A percentile compares a stretch with the other conserved stretches of the same genome.
phyloP scores from a whole-genome alignment of 345 rosid genomes.

The Rhizophora mangle region DNA sequence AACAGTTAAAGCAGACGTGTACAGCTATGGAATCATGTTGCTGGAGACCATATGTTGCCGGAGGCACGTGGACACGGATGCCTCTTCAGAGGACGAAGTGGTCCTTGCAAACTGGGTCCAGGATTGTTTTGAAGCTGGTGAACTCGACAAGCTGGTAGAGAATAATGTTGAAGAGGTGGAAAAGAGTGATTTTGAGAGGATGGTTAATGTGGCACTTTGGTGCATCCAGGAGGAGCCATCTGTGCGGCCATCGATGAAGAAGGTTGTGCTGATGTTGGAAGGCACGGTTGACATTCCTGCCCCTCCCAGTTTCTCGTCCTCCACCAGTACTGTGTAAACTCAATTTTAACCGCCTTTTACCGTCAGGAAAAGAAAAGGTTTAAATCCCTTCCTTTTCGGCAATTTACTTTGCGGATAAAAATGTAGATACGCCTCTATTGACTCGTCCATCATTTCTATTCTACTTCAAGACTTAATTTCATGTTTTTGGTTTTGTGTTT shows the following conservation, averaged over 20 bases:
- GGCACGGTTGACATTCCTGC: constrained; percentile 3
- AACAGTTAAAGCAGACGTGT: constrained; percentile 21
- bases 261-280: constrained; percentile 13
- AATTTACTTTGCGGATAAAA: no score
- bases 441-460: no score
- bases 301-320: neutral
- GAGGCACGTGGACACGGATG: constrained; percentile 10
- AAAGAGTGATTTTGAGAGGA: neutral
- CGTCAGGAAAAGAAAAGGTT: no score
- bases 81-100: constrained; percentile 9
- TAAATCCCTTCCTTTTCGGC: no score
- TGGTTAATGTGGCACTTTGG: constrained; percentile 12
- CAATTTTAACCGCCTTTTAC: no score
- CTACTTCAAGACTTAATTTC: no score
- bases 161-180: constrained; percentile 6
- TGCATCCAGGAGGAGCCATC: constrained; percentile 18
- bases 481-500: no score
- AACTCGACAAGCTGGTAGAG: constrained; percentile 18
- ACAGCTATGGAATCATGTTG: constrained; percentile 31
- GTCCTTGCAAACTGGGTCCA: constrained; percentile 25
- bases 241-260: constrained; percentile 10
- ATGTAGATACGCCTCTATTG: no score
- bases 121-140: constrained; percentile 9
- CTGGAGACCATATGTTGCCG: constrained; percentile 30
- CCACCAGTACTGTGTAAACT: no score